Percentiles rank a stretch among this genome's conserved stretches.
phyloP scores from a whole-genome alignment of 352 stramenopile genomes.

The Globisporangium nodosum region DNA sequence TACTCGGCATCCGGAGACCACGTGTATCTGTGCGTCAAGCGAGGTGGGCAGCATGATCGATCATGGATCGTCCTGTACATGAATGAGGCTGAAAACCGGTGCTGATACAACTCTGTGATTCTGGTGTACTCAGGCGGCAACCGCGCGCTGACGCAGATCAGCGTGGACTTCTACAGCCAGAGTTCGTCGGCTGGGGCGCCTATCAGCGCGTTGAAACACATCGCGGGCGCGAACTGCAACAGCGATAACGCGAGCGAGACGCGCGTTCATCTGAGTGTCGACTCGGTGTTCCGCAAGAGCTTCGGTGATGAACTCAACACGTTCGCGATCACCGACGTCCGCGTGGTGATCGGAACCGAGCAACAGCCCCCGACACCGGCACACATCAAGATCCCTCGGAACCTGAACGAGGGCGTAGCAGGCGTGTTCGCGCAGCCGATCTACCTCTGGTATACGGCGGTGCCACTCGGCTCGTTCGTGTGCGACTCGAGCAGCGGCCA shows the following conservation, averaged over 20 bases:
- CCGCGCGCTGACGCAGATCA: constrained; percentile 33
- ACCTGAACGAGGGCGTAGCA: constrained; percentile 43
- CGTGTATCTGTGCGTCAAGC: constrained; percentile 66
- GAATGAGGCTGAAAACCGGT: neutral
- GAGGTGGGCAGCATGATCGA: constrained; percentile 18
- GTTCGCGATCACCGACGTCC: constrained; percentile 62
- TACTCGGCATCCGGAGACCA: constrained; percentile 56
- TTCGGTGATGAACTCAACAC: constrained; percentile 22
- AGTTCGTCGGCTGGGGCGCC: constrained; percentile 2
- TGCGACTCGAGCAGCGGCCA: constrained; percentile 36
- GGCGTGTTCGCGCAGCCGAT: constrained; percentile 21
- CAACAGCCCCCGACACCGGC: constrained; percentile 12
- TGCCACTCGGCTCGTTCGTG: constrained; percentile 49
- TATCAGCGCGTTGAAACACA: neutral
- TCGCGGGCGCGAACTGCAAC: constrained; percentile 26
- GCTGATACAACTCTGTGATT: neutral
- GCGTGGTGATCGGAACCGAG: constrained; percentile 30
- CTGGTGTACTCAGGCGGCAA: constrained; percentile 3
- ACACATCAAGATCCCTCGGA: constrained; percentile 47
- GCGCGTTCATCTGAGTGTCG: constrained; percentile 27
- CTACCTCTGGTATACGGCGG: constrained; percentile 52
- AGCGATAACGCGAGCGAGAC: constrained; percentile 18
- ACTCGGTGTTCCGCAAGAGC: constrained; percentile 11
- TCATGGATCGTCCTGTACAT: neutral
- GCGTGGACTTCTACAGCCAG: constrained; percentile 5